These are phyloP conservation scores for Penicillium sp. DNA, from an alignment of 2,329 filamentous ascomycete species.

Conservation along the genomic window DNA sequence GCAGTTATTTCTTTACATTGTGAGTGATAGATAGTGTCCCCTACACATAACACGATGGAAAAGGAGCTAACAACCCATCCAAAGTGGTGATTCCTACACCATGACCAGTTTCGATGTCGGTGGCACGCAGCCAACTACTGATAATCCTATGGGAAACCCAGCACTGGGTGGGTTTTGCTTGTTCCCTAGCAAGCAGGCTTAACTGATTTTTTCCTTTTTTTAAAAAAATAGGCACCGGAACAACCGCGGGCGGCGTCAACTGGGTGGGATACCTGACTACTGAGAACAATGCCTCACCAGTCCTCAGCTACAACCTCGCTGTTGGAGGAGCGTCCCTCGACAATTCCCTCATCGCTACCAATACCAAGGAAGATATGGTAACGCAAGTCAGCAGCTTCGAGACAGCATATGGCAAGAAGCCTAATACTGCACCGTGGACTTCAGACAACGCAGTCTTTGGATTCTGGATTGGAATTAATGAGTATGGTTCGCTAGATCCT, in stretches of 20 bases:
- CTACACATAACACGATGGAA: too few species aligned
- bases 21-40: constrained; percentile 13
- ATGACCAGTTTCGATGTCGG: constrained; percentile 51
- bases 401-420: constrained; percentile 32
- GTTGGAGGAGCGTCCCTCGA: constrained; percentile 49
- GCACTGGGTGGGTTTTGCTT: constrained; percentile 20
- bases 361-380: constrained; percentile 43
- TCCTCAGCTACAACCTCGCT: constrained; percentile 49
- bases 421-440: constrained; percentile 22
- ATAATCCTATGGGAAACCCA: constrained; percentile 56
- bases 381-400: constrained; percentile 39
- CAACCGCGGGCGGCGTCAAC: constrained; percentile 44
- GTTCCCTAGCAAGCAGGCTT: background rate
- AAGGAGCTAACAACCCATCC: background rate
- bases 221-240: constrained; percentile 38
- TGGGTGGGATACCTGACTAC: constrained; percentile 46
- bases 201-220: background rate
- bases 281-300: constrained; percentile 40
- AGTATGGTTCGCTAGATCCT: constrained; percentile 15
- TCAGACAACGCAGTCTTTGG: constrained; percentile 23
- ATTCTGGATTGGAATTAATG: constrained; percentile 31
- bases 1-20: constrained; percentile 39
- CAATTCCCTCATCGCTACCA: constrained; percentile 45
- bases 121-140: constrained; percentile 43
- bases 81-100: constrained; percentile 53